phyloP scores from a whole-genome alignment of 768 basidiomycete genomes.

The Panus rudis region DNA sequence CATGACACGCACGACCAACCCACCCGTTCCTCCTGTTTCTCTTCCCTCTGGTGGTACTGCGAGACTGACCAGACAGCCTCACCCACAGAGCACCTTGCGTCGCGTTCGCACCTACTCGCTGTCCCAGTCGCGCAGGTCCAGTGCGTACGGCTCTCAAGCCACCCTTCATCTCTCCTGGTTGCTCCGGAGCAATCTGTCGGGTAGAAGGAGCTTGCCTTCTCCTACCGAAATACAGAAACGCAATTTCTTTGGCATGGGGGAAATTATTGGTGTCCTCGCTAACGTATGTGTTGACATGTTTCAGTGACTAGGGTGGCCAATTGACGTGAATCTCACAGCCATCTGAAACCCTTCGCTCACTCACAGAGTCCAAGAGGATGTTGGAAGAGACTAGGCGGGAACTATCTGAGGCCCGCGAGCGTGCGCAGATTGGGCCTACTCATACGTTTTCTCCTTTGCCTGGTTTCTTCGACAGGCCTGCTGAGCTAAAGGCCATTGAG shows the following conservation, averaged over 20 bases:
- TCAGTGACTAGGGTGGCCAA: slow-evolving; percentile 1
- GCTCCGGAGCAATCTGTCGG: slow-evolving; percentile 66
- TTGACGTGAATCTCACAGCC: slow-evolving; percentile 39
- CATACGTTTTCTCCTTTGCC: slow-evolving; percentile 77
- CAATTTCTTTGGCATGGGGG: slow-evolving; percentile 74
- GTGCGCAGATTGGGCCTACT: slow-evolving; percentile 57
- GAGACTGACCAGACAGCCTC: too few species aligned
- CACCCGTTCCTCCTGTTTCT: not conserved
- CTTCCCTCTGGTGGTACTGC: too few species aligned
- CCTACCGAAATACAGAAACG: slow-evolving; percentile 57
- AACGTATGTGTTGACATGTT: slow-evolving; percentile 44
- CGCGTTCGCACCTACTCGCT: slow-evolving; percentile 19
- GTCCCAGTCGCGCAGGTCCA: slow-evolving; percentile 22
- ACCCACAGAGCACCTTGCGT: slow-evolving; percentile 2
- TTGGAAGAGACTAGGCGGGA: slow-evolving; percentile 76
- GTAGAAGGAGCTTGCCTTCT: slow-evolving; percentile 52
- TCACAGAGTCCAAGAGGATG: slow-evolving; percentile 69
- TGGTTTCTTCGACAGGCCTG: slow-evolving; percentile 62
- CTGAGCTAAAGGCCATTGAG: slow-evolving; percentile 60
- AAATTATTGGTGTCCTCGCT: slow-evolving; percentile 66
- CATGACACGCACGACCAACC: slow-evolving; percentile 12
- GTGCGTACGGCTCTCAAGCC: slow-evolving; percentile 18
- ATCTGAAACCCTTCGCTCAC: slow-evolving; percentile 67
- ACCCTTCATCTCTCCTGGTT: slow-evolving; percentile 53
- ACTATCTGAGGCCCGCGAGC: slow-evolving; percentile 60